Evolutionary conservation across 352 stramenopile genomes (phyloP).

Genomic region (Globisporangium barbulae): DNA sequence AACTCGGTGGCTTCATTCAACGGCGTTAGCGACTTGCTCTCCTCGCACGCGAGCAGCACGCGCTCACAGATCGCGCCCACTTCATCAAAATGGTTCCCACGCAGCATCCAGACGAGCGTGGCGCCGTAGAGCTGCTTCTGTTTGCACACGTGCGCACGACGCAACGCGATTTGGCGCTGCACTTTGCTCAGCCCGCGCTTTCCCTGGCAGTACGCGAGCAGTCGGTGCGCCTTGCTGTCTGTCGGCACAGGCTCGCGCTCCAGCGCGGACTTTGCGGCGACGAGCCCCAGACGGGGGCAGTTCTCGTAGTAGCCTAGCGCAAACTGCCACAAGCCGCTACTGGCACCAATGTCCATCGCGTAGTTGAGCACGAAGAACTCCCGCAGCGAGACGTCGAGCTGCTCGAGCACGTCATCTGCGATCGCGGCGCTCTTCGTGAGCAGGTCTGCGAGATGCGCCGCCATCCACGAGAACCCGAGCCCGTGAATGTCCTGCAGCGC

Average conservation of each 20-base stretch:
- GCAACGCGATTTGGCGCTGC: conserved; percentile 32
- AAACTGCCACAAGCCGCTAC: conserved; percentile 66
- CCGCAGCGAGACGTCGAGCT: conserved; percentile 46
- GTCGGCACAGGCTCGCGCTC: conserved; percentile 44
- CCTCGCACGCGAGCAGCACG: conserved; percentile 46
- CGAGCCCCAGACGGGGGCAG: conserved; percentile 48
- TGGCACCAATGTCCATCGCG: conserved; percentile 57
- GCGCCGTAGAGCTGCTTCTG: conserved; percentile 33
- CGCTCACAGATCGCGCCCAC: conserved; percentile 55
- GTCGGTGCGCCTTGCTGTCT: conserved; percentile 55
- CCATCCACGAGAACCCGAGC: conserved; percentile 77
- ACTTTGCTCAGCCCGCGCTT: conserved; percentile 38
- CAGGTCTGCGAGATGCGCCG: conserved; percentile 59
- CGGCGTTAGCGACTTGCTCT: conserved; percentile 30
- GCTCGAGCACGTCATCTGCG: conserved; percentile 37
- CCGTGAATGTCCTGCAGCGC: conserved; percentile 62
- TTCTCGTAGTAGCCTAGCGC: conserved; percentile 58
- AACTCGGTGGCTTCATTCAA: conserved; percentile 74
- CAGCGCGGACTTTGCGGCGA: conserved; percentile 38
- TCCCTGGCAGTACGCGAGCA: conserved; percentile 51
- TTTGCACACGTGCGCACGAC: conserved; percentile 43
- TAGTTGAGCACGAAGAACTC: conserved; percentile 71
- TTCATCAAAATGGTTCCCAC: conserved; percentile 51
- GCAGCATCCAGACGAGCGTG: conserved; percentile 66
- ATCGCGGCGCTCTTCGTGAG: conserved; percentile 56